These are phyloP conservation scores for Thalia dealbata DNA, from an alignment of 176 grass and related monocot species.

Conservation along the genomic window DNA sequence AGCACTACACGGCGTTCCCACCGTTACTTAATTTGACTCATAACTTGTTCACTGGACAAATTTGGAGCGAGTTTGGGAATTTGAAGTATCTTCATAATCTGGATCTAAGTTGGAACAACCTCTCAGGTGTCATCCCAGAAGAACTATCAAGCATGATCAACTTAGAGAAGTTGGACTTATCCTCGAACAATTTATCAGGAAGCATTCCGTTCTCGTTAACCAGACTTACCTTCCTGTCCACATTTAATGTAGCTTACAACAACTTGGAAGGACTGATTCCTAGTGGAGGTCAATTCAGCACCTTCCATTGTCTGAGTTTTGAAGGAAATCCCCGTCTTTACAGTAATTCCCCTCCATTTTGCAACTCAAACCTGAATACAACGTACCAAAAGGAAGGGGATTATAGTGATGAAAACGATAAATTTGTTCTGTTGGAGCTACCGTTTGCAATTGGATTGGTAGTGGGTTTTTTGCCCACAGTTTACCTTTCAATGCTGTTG, in stretches of 20 bases:
- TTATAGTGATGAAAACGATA: not conserved
- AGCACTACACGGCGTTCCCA: not conserved
- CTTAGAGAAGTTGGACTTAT: slow-evolving; percentile 7
- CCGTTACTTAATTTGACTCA: not conserved
- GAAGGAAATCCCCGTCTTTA: slow-evolving; percentile 4
- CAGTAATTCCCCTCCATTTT: not conserved
- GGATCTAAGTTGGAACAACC: slow-evolving; percentile 2
- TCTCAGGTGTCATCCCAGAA: not conserved
- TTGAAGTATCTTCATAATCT: not conserved
- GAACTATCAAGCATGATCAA: not conserved
- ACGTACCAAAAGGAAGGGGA: not conserved
- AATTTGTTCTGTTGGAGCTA: not conserved
- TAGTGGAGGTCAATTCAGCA: not conserved
- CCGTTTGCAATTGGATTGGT: not conserved
- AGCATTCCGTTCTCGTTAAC: not conserved
- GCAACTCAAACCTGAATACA: not conserved
- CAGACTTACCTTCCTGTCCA: not conserved
- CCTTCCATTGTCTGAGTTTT: not conserved
- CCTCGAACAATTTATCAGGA: slow-evolving; percentile 5
- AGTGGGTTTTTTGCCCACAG: not conserved
- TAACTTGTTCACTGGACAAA: not conserved
- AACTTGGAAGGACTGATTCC: not conserved
- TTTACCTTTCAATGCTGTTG: not conserved
- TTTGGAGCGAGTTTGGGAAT: not conserved
- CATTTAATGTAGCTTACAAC: not conserved